phyloP scores from a whole-genome alignment of 2,329 filamentous ascomycete species.

The Epichloe bromicola region DNA sequence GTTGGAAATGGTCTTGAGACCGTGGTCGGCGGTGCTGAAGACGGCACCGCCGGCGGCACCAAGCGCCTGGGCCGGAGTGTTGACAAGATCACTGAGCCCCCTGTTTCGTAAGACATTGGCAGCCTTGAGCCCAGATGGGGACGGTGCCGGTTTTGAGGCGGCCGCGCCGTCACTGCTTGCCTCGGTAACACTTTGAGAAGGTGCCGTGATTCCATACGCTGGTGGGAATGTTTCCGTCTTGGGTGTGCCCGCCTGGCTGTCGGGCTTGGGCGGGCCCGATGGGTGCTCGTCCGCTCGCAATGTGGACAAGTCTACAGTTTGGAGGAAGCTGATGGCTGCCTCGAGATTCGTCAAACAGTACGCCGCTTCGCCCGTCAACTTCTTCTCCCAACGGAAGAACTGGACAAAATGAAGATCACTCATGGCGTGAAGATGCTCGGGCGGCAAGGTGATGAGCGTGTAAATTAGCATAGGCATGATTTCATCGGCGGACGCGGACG shows the following conservation, averaged over 20 bases:
- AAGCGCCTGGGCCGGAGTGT: constrained; percentile 69
- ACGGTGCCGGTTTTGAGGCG: constrained; percentile 23
- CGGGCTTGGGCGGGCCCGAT: constrained; percentile 49
- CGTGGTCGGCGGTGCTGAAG: constrained; percentile 78
- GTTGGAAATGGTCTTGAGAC: constrained; percentile 81
- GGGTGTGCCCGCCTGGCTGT: constrained; percentile 34
- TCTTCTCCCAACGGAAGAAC: constrained; percentile 71
- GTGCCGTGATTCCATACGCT: constrained; percentile 32
- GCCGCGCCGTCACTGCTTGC: constrained; percentile 19
- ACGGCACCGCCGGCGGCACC: constrained; percentile 75
- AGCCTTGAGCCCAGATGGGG: constrained; percentile 30
- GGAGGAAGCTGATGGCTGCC: constrained; percentile 83
- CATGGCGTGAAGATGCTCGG: constrained; percentile 75
- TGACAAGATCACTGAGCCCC: constrained; percentile 70
- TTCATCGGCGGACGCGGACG: constrained; percentile 86
- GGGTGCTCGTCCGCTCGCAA: constrained; percentile 67
- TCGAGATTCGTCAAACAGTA: constrained; percentile 96
- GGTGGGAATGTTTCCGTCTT: constrained; percentile 44
- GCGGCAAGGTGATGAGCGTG: constrained; percentile 79
- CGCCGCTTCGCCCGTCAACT: constrained; percentile 83
- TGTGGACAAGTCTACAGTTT: constrained; percentile 88
- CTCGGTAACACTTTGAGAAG: constrained; percentile 20
- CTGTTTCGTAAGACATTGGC: constrained; percentile 49
- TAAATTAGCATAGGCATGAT: constrained; percentile 96
- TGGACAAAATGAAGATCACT: constrained; percentile 96